A percentile compares a stretch with the other conserved stretches of the same genome.
Conservation (phyloP, 2,329 filamentous ascomycete genomes). For the Clarireedia hainanense region DNA sequence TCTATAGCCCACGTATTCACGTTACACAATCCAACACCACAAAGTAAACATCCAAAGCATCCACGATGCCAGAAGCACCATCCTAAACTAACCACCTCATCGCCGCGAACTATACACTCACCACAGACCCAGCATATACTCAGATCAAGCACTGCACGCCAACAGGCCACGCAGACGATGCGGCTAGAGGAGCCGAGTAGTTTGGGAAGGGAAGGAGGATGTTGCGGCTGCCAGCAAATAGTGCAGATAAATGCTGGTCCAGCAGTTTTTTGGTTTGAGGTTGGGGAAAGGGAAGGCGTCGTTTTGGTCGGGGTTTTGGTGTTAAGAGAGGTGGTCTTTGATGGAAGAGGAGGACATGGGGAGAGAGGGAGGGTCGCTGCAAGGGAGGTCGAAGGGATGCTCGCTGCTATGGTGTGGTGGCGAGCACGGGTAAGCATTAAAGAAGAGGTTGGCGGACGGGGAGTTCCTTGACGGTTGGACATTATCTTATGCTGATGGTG, state of each 20-base stretch:
- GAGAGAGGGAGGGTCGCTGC: neutral
- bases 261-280: neutral
- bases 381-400: neutral
- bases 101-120: slow-evolving; percentile 43
- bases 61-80: slow-evolving; percentile 53
- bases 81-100: slow-evolving; percentile 49
- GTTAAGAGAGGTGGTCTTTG: neutral
- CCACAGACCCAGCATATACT: slow-evolving; percentile 52
- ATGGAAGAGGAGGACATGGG: neutral
- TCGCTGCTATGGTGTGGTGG: neutral
- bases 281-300: too few species aligned
- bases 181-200: slow-evolving; percentile 40
- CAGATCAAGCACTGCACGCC: slow-evolving; percentile 41
- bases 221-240: slow-evolving; percentile 42
- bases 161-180: slow-evolving; percentile 42
- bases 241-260: slow-evolving; percentile 43
- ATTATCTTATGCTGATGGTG: neutral
- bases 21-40: slow-evolving; percentile 33
- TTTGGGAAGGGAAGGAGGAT: slow-evolving; percentile 29
- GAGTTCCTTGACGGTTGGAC: slow-evolving; percentile 3
- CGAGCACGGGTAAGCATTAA: slow-evolving; percentile 2
- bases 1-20: slow-evolving; percentile 5
- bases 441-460: neutral
- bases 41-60: slow-evolving; percentile 50
- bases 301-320: neutral